Conservation (phyloP, 441 rosid species). For the Lepidium campestre region DNA sequence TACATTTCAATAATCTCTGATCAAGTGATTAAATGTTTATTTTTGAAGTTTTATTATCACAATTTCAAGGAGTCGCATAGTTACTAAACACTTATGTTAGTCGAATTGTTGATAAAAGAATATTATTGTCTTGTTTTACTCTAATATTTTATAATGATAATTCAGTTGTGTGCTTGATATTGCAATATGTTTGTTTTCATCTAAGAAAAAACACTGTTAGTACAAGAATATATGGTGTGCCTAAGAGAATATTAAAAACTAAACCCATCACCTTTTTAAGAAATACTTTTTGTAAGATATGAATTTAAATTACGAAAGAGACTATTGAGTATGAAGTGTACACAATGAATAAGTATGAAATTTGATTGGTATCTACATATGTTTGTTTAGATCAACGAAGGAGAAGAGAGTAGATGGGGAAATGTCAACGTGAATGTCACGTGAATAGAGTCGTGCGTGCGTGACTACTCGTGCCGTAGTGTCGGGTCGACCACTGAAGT, state of each 20-base stretch:
- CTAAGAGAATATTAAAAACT: not conserved
- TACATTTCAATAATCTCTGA: too few relatives aligned
- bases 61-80: too few relatives aligned
- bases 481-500: conserved; percentile 35
- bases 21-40: too few relatives aligned
- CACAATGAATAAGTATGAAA: conserved; percentile 4
- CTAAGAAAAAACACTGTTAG: not conserved
- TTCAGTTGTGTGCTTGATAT: not conserved
- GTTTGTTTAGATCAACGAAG: conserved; percentile 2
- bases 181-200: conserved; percentile 2
- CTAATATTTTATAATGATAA: not conserved
- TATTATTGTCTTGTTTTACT: not conserved
- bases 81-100: too few relatives aligned
- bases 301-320: conserved; percentile 9
- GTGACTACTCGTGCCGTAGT: conserved; percentile 30
- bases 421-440: conserved; percentile 24
- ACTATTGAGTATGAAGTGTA: conserved; percentile 11
- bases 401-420: conserved; percentile 13
- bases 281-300: conserved; percentile 2
- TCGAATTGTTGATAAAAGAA: too few relatives aligned
- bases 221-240: conserved; percentile 1
- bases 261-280: not conserved
- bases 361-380: conserved; percentile 9
- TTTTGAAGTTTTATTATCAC: too few relatives aligned
- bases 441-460: conserved; percentile 26